Evolutionary conservation across 441 rosid genomes (phyloP).

Genomic region (Erodium texanum): DNA sequence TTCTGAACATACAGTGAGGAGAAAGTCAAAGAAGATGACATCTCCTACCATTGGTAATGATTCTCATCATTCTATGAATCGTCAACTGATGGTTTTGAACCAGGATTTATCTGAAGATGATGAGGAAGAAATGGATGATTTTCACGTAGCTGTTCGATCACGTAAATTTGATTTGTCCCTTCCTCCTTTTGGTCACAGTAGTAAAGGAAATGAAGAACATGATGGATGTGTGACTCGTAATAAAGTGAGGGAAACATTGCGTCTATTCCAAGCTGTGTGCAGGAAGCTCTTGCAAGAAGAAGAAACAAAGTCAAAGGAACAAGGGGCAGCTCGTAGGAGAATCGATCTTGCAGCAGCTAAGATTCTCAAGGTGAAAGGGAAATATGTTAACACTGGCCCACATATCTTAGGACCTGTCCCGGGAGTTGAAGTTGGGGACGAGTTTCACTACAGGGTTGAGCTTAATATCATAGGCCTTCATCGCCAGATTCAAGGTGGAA

Average conservation of each 20-base stretch:
- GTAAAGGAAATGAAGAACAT: slow-evolving; percentile 17
- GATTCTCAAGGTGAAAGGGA: slow-evolving; percentile 46
- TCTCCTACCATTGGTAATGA: neutral
- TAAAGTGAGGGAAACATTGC: slow-evolving; percentile 65
- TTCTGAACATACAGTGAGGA: slow-evolving; percentile 16
- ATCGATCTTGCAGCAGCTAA: slow-evolving; percentile 48
- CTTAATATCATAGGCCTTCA: slow-evolving; percentile 78
- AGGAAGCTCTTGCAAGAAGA: slow-evolving; percentile 61
- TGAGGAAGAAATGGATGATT: slow-evolving; percentile 10
- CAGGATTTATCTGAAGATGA: slow-evolving; percentile 19
- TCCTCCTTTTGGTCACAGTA: slow-evolving; percentile 35
- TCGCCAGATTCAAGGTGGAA: slow-evolving; percentile 62
- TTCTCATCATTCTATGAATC: neutral
- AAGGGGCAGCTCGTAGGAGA: slow-evolving; percentile 25
- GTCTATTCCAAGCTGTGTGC: slow-evolving; percentile 53
- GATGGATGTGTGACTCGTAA: slow-evolving; percentile 30
- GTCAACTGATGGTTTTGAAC: slow-evolving; percentile 14
- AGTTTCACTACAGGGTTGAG: slow-evolving; percentile 74
- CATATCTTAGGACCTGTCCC: slow-evolving; percentile 65
- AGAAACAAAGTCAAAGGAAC: slow-evolving; percentile 38
- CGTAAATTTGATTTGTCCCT: slow-evolving; percentile 27
- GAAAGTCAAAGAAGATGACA: neutral
- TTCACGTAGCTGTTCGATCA: slow-evolving; percentile 17
- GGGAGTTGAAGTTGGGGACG: slow-evolving; percentile 86
- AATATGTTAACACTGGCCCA: slow-evolving; percentile 31